Conservation (phyloP, 805 yeast genomes). For the Suhomyces sp. region DNA sequence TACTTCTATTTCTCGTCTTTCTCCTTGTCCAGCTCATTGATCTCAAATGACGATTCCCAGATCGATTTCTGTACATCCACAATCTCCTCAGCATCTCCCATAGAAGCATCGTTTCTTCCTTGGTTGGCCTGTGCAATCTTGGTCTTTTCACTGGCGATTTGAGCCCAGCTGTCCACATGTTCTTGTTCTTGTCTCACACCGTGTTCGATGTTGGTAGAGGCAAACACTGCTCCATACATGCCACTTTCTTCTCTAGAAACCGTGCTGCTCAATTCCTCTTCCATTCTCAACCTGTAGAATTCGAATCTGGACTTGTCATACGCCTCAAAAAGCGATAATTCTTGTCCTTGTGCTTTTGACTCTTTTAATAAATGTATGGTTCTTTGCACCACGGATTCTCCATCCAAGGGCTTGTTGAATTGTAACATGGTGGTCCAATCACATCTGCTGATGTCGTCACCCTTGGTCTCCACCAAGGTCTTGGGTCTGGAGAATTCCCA, state of each 20-base stretch:
- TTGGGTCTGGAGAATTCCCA: slow-evolving; percentile 97
- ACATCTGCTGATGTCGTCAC: slow-evolving; percentile 50
- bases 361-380: slow-evolving; percentile 38
- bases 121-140: slow-evolving; percentile 51
- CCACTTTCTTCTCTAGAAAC: slow-evolving; percentile 78
- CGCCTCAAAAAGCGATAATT: slow-evolving; percentile 52
- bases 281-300: slow-evolving; percentile 82
- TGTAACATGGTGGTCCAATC: slow-evolving; percentile 86
- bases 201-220: slow-evolving; percentile 57
- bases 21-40: slow-evolving; percentile 3
- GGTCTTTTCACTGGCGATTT: slow-evolving; percentile 65
- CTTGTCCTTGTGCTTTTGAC: slow-evolving; percentile 11
- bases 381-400: slow-evolving; percentile 61
- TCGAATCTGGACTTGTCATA: slow-evolving; percentile 87
- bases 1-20: no score
- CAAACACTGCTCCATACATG: slow-evolving; percentile 81
- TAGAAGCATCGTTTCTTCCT: slow-evolving; percentile 11
- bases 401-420: slow-evolving; percentile 71
- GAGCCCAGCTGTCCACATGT: slow-evolving; percentile 70
- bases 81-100: slow-evolving; percentile 13
- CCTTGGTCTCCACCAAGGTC: slow-evolving; percentile 72
- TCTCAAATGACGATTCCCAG: slow-evolving; percentile 10
- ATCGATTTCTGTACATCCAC: slow-evolving; percentile 22
- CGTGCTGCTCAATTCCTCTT: slow-evolving; percentile 72
- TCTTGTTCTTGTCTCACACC: slow-evolving; percentile 73